These are phyloP conservation scores for Fraxinus pennsylvanica DNA, from an alignment of 257 asterid species.

Conservation along the genomic window DNA sequence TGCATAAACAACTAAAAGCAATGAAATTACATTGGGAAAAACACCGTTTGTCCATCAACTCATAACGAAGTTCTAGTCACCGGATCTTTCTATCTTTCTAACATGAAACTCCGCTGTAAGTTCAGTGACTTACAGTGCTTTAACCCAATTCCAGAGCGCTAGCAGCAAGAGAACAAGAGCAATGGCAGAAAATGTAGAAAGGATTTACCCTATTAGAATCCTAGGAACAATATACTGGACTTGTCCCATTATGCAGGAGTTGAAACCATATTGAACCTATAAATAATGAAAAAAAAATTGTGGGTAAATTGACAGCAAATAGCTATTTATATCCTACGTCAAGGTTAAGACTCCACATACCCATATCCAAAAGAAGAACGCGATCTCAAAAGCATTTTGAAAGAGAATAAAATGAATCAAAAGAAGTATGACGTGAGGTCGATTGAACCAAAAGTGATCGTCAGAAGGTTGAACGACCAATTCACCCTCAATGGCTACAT, in stretches of 20 bases:
- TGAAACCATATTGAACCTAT: conserved; percentile 81
- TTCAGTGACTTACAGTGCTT: too few species aligned
- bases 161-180: background rate
- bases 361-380: conserved; percentile 98
- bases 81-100: too few species aligned
- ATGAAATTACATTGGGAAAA: background rate
- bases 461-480: conserved; percentile 86
- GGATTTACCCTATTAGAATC: conserved; percentile 77
- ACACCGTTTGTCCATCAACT: too few species aligned
- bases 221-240: conserved; percentile 73
- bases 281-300: background rate
- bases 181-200: background rate
- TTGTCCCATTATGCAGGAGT: conserved; percentile 96
- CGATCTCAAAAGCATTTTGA: conserved; percentile 97
- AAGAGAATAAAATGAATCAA: conserved; percentile 93
- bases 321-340: background rate
- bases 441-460: conserved; percentile 86
- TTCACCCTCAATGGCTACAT: conserved; percentile 85
- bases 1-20: background rate
- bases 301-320: background rate
- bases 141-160: background rate
- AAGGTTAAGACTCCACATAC: conserved; percentile 37
- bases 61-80: too few species aligned
- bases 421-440: conserved; percentile 71
- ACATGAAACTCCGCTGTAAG: too few species aligned